phyloP scores from a whole-genome alignment of 306 rosid species.

The Gynostemma pentaphyllum region DNA sequence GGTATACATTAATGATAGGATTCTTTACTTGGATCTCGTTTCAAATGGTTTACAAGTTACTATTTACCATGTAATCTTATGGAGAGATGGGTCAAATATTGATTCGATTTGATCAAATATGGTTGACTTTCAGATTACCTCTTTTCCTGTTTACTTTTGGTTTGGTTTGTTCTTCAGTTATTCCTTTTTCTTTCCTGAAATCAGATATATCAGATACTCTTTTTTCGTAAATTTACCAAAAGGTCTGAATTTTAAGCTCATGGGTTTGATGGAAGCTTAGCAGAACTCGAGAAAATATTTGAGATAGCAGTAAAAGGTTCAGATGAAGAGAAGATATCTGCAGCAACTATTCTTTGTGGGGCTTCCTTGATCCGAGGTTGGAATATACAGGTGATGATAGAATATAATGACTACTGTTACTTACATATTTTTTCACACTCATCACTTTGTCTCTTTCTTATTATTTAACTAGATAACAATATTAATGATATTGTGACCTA shows the following conservation, averaged over 20 bases:
- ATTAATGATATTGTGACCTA: constrained; percentile 16
- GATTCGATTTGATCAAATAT: constrained; percentile 8
- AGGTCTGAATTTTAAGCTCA: constrained; percentile 97
- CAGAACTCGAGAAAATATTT: constrained; percentile 88
- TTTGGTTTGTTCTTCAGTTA: constrained; percentile 47
- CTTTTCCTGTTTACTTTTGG: background rate
- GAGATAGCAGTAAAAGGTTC: constrained; percentile 81
- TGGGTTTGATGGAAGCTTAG: constrained; percentile 99
- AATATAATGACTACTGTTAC: background rate
- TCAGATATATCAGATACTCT: constrained; percentile 89
- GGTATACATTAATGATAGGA: no score
- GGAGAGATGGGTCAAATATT: background rate
- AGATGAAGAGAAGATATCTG: constrained; percentile 80
- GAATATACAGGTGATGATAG: constrained; percentile 75
- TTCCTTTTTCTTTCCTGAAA: constrained; percentile 68
- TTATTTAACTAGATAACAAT: constrained; percentile 6
- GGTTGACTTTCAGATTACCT: constrained; percentile 21
- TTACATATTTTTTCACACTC: background rate
- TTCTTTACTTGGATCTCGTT: no score
- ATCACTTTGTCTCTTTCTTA: background rate
- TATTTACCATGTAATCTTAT: background rate
- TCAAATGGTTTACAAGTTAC: no score
- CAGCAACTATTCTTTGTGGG: constrained; percentile 89
- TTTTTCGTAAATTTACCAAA: constrained; percentile 58
- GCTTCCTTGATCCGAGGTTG: constrained; percentile 87